Evolutionary conservation across 2,329 filamentous ascomycete species (phyloP), one percentile per base, ranked within the genome.

Genomic region (Coleophoma cylindrospora): DNA sequence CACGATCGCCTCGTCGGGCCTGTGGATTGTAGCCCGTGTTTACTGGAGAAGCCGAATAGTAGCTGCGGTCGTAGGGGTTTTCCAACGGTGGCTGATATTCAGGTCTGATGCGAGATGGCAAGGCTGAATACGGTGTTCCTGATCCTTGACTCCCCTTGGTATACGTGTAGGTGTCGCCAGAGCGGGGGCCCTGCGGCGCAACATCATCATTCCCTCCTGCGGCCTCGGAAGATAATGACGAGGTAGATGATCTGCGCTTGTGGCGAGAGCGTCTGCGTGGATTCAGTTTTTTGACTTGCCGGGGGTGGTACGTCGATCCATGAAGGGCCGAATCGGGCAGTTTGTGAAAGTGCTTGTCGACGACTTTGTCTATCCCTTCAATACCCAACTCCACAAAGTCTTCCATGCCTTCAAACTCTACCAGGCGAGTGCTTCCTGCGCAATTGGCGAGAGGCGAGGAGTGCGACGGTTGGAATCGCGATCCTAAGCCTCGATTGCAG

Each of bases 341-440:
- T 43, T 48, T 56, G 33, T 62, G 15, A 33, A 58, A 60, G 34
- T 58, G 51, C 33, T 57, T 58, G 50, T 60, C 56, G 34, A 60
- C 50, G 13, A 58, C 17, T 37, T 58, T 55, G 34, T 58, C 54
- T 3, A 49, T 49, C 11, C 50, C 54, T 17, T 52, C 48, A 11
- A 57, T 44, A 9, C 55, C 55, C 5, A 57, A 48, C 34, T 47
- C 54, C 5, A 56, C 34, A 40, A 56, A 56, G 33, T 49, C 41
- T 1, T 32, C 41, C 41, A 44, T 44, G 15, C 7, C 36, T 17
- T 38, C 11, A 27, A 7, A 27, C 6, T 27, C 27, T 10, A 10
- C 27, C 6, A 27, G 27, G 27, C 27, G 6, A 5, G 6, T 27
- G 27, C 27, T 27, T 27, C 2, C 27, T 3, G 27, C 27, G 27